Percentiles rank a stretch among this genome's conserved stretches.
Conservation (phyloP, 176 grass and related monocot genomes). For the Avena sativa region DNA sequence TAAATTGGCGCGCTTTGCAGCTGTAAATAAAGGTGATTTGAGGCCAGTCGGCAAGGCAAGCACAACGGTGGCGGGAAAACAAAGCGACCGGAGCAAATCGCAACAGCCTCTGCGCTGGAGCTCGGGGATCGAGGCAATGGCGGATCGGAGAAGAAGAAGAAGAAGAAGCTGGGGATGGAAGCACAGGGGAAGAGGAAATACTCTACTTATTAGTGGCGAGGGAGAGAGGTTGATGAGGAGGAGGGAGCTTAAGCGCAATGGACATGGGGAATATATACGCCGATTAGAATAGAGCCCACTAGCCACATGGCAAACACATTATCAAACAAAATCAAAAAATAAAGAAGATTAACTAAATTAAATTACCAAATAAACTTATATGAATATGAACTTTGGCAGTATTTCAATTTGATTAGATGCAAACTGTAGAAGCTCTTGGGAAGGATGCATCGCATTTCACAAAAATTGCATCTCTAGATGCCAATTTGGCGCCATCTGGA, state of each 20-base stretch:
- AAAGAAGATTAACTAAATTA: not conserved
- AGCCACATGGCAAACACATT: conserved; percentile 49
- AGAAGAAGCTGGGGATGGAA: conserved; percentile 27
- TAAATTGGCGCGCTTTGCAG: not conserved
- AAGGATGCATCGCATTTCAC: not conserved
- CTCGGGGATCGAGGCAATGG: conserved; percentile 28
- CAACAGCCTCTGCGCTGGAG: not conserved
- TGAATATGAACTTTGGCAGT: not conserved
- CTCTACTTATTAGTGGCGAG: conserved; percentile 13
- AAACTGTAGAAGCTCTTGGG: not conserved
- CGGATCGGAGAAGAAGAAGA: conserved; percentile 11
- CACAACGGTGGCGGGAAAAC: conserved; percentile 34
- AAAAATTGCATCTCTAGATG: not conserved
- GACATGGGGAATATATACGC: conserved; percentile 64
- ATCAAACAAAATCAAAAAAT: not conserved
- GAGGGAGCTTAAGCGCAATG: conserved; percentile 30
- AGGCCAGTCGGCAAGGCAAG: not conserved
- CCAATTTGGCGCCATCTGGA: conserved; percentile 32
- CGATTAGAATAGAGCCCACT: conserved; percentile 49
- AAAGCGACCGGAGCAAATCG: not conserved
- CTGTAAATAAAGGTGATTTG: conserved; percentile 35
- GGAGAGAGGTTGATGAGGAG: conserved; percentile 34
- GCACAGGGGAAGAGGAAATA: conserved; percentile 24
- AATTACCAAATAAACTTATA: too few relatives aligned
- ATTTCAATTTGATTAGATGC: not conserved